Evolutionary conservation across 2,329 filamentous ascomycete species (phyloP).

Genomic region (Arthroderma sp.): DNA sequence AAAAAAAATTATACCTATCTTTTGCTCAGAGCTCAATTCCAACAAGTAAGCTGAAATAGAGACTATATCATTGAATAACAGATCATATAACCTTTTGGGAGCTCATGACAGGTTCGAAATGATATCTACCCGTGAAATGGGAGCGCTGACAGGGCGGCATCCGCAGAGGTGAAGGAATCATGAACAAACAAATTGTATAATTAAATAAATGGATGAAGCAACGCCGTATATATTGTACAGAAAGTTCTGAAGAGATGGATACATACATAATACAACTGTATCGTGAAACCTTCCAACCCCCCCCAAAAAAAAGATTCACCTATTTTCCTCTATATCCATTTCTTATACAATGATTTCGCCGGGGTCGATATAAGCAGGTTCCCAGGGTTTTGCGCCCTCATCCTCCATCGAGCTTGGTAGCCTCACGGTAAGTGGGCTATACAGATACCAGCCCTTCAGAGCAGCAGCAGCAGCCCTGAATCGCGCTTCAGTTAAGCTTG

Average conservation of each 20-base stretch:
- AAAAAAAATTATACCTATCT: too few species aligned
- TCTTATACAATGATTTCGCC: slow-evolving; percentile 51
- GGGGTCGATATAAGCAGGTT: slow-evolving; percentile 54
- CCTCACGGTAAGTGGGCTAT: slow-evolving; percentile 58
- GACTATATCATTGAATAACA: too few species aligned
- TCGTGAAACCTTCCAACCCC: too few species aligned
- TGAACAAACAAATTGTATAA: background rate
- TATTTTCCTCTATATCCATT: slow-evolving; percentile 8
- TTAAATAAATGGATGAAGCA: slow-evolving; percentile 2
- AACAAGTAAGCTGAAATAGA: too few species aligned
- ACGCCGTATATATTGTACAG: slow-evolving; percentile 13
- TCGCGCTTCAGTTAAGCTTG: slow-evolving; percentile 64
- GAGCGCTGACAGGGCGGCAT: too few species aligned
- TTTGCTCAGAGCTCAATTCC: too few species aligned
- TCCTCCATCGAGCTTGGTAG: slow-evolving; percentile 59
- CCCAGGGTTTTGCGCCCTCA: slow-evolving; percentile 49
- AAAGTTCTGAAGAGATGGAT: slow-evolving; percentile 14
- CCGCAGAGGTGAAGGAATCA: too few species aligned
- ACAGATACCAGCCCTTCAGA: slow-evolving; percentile 91
- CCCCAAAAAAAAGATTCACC: too few species aligned
- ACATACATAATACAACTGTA: slow-evolving; percentile 9
- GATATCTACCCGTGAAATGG: too few species aligned
- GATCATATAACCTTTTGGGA: too few species aligned
- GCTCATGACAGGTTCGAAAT: too few species aligned
- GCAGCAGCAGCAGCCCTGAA: slow-evolving; percentile 69